phyloP scores from a whole-genome alignment of 495 filamentous ascomycete genomes.

The Xylaria grammica region DNA sequence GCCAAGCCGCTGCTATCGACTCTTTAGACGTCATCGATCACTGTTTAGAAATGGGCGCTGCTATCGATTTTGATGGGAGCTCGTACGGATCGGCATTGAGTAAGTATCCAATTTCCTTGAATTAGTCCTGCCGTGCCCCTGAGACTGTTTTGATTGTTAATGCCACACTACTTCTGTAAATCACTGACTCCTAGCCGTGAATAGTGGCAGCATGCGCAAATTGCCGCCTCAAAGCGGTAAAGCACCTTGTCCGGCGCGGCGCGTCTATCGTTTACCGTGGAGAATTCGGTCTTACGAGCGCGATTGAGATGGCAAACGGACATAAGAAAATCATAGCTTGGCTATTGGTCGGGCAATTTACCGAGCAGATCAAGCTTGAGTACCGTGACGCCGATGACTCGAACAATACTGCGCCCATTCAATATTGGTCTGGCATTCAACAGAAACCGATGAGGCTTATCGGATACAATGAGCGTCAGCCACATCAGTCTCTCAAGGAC shows the following conservation, averaged over 20 bases:
- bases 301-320: not conserved
- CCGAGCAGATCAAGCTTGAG: not conserved
- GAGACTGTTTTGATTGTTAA: not conserved
- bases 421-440: not conserved
- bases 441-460: not conserved
- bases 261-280: constrained; percentile 1
- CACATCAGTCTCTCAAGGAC: not conserved
- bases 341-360: not conserved
- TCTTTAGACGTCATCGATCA: not conserved
- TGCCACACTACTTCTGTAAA: not conserved
- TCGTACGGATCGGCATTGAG: constrained; percentile 1
- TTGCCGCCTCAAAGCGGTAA: constrained; percentile 1
- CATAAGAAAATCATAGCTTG: not conserved
- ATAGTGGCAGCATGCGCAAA: constrained; percentile 7
- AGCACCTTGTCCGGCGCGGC: not conserved
- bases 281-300: not conserved
- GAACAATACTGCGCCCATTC: not conserved
- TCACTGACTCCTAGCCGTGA: not conserved
- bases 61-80: constrained; percentile 1
- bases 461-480: not conserved
- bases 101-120: not conserved
- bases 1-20: not conserved
- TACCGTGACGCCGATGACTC: not conserved
- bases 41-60: not conserved
- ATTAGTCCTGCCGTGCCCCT: not conserved